Evolutionary conservation across 1,139 yeast genomes (phyloP).

Genomic region (Komagataea norvegica): DNA sequence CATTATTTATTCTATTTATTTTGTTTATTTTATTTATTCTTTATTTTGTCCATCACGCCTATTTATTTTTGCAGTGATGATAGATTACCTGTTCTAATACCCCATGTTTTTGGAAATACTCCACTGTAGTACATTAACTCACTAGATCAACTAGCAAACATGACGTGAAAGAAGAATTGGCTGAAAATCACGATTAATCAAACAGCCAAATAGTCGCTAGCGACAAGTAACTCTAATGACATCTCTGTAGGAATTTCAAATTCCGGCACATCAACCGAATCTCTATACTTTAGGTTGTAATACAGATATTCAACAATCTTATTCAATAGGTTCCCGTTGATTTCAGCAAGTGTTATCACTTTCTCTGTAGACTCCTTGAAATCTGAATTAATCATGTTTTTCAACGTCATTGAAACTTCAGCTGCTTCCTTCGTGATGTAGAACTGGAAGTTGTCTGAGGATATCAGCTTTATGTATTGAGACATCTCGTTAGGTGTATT

Average conservation of each 20-base stretch:
- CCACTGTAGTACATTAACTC: too few species aligned
- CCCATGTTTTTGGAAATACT: too few species aligned
- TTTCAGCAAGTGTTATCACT: constrained; percentile 37
- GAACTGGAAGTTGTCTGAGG: constrained; percentile 68
- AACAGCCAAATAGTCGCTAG: constrained; percentile 32
- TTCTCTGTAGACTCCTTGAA: constrained; percentile 38
- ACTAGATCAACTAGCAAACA: too few species aligned
- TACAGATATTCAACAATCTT: constrained; percentile 84
- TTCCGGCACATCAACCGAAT: constrained; percentile 65
- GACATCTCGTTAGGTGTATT: too few species aligned
- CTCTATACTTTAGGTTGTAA: constrained; percentile 67
- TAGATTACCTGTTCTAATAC: too few species aligned
- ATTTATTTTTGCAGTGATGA: too few species aligned
- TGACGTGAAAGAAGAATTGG: neutral
- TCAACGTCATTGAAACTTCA: constrained; percentile 72
- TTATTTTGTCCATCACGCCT: too few species aligned
- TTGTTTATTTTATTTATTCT: neutral
- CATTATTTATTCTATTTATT: constrained; percentile 1
- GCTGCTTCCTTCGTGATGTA: constrained; percentile 75
- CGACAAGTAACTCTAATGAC: constrained; percentile 85
- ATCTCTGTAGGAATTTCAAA: constrained; percentile 90
- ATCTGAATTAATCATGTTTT: constrained; percentile 35
- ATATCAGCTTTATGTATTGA: constrained; percentile 60
- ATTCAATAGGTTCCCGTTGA: constrained; percentile 69
- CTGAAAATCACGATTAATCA: constrained; percentile 2